Conservation (phyloP, 176 grass and related monocot genomes). For the Cymbopogon citratus region DNA sequence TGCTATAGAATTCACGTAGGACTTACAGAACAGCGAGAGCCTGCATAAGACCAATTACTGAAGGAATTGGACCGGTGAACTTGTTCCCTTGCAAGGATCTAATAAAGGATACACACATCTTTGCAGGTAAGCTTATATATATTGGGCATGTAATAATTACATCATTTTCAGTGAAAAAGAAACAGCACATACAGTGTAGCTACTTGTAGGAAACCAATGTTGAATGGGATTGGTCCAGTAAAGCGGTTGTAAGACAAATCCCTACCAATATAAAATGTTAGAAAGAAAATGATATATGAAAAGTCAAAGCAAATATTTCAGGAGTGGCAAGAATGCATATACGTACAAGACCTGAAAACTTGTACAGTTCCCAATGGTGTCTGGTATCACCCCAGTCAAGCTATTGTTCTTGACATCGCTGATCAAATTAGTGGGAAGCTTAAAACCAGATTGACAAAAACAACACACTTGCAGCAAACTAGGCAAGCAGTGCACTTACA, state of each 20-base stretch:
- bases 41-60: constrained; percentile 98
- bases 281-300: neutral
- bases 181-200: constrained; percentile 73
- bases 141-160: neutral
- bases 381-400: constrained; percentile 71
- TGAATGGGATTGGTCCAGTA: constrained; percentile 83
- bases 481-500: constrained; percentile 47
- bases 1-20: neutral
- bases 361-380: constrained; percentile 91
- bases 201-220: constrained; percentile 98
- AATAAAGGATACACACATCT: neutral
- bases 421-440: neutral
- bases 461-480: neutral
- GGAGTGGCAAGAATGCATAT: neutral
- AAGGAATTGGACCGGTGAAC: constrained; percentile 80
- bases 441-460: neutral
- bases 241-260: constrained; percentile 93
- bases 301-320: neutral
- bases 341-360: constrained; percentile 99
- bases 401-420: constrained; percentile 98
- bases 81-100: constrained; percentile 97
- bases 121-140: neutral
- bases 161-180: neutral
- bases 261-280: constrained; percentile 48
- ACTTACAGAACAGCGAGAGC: constrained; percentile 93